Evolutionary conservation across 305 asterid species (phyloP).

Genomic region (Fraxinus nigra): DNA sequence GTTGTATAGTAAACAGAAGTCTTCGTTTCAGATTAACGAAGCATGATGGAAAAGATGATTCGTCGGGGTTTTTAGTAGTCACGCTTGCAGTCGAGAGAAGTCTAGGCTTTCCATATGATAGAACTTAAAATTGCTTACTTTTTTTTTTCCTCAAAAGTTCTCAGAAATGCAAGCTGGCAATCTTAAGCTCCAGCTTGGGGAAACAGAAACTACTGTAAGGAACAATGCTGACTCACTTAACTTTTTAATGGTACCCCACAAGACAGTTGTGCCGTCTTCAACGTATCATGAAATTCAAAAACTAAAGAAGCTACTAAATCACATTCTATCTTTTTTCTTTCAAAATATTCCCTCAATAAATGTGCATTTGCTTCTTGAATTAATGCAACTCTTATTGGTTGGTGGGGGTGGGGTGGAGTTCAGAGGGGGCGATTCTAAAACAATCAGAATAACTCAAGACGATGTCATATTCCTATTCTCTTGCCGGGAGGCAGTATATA

Average conservation of each 20-base stretch:
- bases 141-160: conserved; percentile 2
- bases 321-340: conserved; percentile 17
- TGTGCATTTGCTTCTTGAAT: not conserved
- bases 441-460: conserved; percentile 21
- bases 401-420: not conserved
- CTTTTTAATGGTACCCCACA: conserved; percentile 42
- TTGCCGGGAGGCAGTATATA: conserved; percentile 14
- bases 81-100: not conserved
- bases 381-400: conserved; percentile 6
- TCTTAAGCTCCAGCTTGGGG: conserved; percentile 21
- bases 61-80: not conserved
- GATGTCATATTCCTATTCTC: conserved; percentile 30
- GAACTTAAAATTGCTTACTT: conserved; percentile 11
- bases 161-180: conserved; percentile 25
- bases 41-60: not conserved
- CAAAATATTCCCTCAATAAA: not conserved
- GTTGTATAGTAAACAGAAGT: not conserved
- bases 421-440: conserved; percentile 13
- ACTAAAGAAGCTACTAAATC: not conserved
- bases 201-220: conserved; percentile 25
- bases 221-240: conserved; percentile 41
- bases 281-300: conserved; percentile 5
- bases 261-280: conserved; percentile 25
- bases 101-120: not conserved
- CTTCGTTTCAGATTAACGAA: not conserved